phyloP scores from a whole-genome alignment of 2,329 filamentous ascomycete genomes.

The Colletotrichum zoysiae region DNA sequence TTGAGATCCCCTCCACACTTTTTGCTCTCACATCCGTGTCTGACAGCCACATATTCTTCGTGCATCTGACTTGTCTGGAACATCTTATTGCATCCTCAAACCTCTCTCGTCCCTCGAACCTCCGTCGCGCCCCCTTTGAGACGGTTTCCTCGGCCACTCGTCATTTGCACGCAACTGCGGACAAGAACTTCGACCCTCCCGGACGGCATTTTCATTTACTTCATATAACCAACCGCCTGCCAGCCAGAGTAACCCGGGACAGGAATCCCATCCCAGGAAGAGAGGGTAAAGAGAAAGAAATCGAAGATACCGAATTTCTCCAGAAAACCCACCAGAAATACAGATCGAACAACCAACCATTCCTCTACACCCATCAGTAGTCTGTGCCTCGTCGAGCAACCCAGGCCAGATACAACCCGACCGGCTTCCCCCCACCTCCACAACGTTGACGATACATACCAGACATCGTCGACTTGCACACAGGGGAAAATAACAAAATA shows the following conservation, averaged over 20 bases:
- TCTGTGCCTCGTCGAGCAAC: background rate
- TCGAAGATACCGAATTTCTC: constrained; percentile 11
- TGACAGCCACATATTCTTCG: constrained; percentile 10
- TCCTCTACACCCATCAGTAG: background rate
- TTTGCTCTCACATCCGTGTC: background rate
- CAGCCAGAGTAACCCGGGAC: constrained; percentile 15
- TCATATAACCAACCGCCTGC: constrained; percentile 4
- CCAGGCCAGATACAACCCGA: background rate
- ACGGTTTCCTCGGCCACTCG: background rate
- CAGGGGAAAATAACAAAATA: background rate
- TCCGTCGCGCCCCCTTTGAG: background rate
- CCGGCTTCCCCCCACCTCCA: background rate
- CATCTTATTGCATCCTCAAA: constrained; percentile 16
- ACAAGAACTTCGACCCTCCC: background rate
- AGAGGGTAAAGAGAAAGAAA: background rate
- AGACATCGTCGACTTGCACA: constrained; percentile 2
- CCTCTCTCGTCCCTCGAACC: background rate
- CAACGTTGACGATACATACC: background rate
- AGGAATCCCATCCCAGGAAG: constrained; percentile 10
- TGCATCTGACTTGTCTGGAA: constrained; percentile 32
- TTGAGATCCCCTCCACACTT: constrained; percentile 32
- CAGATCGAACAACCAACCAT: background rate
- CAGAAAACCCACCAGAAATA: background rate
- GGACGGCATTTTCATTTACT: background rate
- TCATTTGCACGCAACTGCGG: background rate